Base-by-base conservation (phyloP, 2,329 filamentous ascomycete species). In the Hypoxylon sp. region DNA sequence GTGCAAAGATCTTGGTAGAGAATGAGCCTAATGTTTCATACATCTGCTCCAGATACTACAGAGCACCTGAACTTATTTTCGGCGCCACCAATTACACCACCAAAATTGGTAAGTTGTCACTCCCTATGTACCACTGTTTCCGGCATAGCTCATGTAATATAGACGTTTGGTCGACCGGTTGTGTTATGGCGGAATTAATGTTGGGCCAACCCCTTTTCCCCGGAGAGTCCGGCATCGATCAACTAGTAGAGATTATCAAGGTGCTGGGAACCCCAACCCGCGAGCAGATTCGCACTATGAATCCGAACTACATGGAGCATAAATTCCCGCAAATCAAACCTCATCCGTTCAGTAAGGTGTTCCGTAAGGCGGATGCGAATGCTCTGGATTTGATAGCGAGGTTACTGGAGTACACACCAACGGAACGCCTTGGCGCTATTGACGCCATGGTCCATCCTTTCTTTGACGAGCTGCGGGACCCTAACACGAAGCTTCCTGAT, bases 241-340 rank as follows among this genome's bases (percentile, higher is more conserved):
- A 99, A 80, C 86, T 99, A 52, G 96, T 99, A 49, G 96, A 99
- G 82, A 99, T 99, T 79, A 99, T 99, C 87, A 99, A 99, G 84
- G 95, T 99, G 58, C 85, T 99, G 67, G 96, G 96, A 66, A 99
- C 96, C 17, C 96, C 96, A 17, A 98, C 96, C 36, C 89, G 96
- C 72, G 96, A 99, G 80, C 96, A 99, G 82, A 99, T 99, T 77
- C 93, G 96, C 74, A 99, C 96, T 72, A 99, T 99, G 96, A 99
- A 99, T 82, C 96, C 96, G 65, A 99, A 99, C 82, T 99, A 99
- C 83, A 99, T 99, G 96, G 96, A 99, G 84, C 96, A 99, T 85
- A 98, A 98, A 85, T 99, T 99, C 82, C 96, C 96, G 51, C 96
- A 99, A 82, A 99, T 99, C 85, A 99, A 99, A 86, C 96, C 96